Percentiles rank a stretch among this genome's conserved stretches.
Conservation (phyloP, 2,329 filamentous ascomycete species). For the Xylaria multiplex region DNA sequence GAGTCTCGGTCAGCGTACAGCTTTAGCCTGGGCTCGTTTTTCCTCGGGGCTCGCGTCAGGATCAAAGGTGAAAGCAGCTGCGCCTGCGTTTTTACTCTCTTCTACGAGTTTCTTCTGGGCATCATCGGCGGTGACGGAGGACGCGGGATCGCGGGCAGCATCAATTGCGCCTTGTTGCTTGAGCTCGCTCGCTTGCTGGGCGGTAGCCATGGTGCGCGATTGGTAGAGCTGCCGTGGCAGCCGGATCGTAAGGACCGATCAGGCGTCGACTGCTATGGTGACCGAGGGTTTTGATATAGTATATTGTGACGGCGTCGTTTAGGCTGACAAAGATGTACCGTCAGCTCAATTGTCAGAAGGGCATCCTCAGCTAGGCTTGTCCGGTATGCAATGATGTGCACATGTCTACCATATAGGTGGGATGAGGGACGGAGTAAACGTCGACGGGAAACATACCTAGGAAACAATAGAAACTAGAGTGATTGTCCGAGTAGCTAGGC, state of each 20-base stretch:
- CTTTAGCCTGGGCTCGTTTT: constrained; percentile 82
- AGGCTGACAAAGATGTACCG: neutral
- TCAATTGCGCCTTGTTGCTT: constrained; percentile 85
- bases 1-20: constrained; percentile 64
- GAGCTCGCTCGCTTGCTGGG: constrained; percentile 67
- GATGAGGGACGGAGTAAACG: too few species aligned
- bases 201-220: constrained; percentile 48
- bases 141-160: constrained; percentile 77
- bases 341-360: neutral
- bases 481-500: too few species aligned
- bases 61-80: constrained; percentile 85
- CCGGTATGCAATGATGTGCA: neutral
- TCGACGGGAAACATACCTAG: too few species aligned
- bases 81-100: constrained; percentile 81
- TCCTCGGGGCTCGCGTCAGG: constrained; percentile 84
- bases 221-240: constrained; percentile 45
- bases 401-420: too few species aligned
- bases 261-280: constrained; percentile 10
- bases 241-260: constrained; percentile 33
- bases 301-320: neutral
- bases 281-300: constrained; percentile 1
- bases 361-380: too few species aligned
- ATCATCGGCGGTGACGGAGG: constrained; percentile 72
- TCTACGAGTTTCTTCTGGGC: constrained; percentile 79
- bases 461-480: too few species aligned